Conservation (phyloP, 306 rosid species). For the Spatholobus suberectus region DNA sequence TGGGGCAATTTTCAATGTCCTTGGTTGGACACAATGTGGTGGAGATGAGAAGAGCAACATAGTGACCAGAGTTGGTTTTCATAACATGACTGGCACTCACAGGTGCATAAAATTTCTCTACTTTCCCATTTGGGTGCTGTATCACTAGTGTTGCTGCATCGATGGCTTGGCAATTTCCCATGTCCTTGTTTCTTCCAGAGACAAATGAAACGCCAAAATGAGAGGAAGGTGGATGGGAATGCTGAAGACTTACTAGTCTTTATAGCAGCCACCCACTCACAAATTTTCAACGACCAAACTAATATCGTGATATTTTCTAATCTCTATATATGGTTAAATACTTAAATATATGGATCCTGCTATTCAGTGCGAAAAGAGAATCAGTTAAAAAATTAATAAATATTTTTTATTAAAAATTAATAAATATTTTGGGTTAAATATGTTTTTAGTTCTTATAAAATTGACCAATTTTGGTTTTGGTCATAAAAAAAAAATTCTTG, state of each 20-base stretch:
- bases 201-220: too few species aligned
- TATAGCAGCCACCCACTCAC: slow-evolving; percentile 29
- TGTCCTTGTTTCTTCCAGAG: slow-evolving; percentile 38
- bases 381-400: background rate
- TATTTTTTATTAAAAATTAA: too few species aligned
- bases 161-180: slow-evolving; percentile 97
- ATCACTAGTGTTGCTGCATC: slow-evolving; percentile 86
- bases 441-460: too few species aligned
- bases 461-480: too few species aligned
- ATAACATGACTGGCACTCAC: slow-evolving; percentile 72
- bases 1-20: background rate
- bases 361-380: background rate
- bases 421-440: too few species aligned
- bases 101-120: slow-evolving; percentile 67
- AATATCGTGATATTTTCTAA: background rate
- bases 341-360: background rate
- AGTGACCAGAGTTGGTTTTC: slow-evolving; percentile 92
- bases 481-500: too few species aligned
- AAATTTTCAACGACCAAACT: slow-evolving; percentile 2
- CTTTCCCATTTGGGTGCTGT: slow-evolving; percentile 85
- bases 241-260: slow-evolving; percentile 15
- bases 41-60: slow-evolving; percentile 90
- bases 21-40: slow-evolving; percentile 63
- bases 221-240: background rate
- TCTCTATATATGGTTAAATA: background rate